phyloP scores from a whole-genome alignment of 140 eudicot species.

The Anethum foeniculum region DNA sequence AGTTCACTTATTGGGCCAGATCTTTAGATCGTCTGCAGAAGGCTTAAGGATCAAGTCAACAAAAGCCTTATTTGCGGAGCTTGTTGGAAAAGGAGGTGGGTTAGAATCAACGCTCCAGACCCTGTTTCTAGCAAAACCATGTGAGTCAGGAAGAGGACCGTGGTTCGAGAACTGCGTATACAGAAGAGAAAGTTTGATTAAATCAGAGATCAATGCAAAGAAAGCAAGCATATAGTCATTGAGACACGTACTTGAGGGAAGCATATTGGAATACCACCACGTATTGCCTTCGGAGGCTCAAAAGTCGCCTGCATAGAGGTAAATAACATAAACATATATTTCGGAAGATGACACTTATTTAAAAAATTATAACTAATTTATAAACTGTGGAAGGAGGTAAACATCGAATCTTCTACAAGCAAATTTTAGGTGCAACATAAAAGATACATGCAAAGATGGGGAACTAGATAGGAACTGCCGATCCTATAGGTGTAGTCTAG shows the following conservation, averaged over 20 bases:
- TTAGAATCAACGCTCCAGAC: slow-evolving; percentile 60
- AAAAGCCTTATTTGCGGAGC: slow-evolving; percentile 40
- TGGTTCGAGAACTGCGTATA: slow-evolving; percentile 27
- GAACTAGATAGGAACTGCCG: neutral
- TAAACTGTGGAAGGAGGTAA: neutral
- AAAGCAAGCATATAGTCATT: slow-evolving; percentile 8
- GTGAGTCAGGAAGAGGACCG: slow-evolving; percentile 62
- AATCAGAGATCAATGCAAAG: slow-evolving; percentile 3
- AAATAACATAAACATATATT: slow-evolving; percentile 11
- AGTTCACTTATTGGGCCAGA: slow-evolving; percentile 76
- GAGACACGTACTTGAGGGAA: slow-evolving; percentile 79
- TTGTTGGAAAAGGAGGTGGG: slow-evolving; percentile 57
- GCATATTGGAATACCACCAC: slow-evolving; percentile 97
- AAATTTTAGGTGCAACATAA: neutral
- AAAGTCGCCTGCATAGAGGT: slow-evolving; percentile 56
- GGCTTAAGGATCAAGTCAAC: slow-evolving; percentile 84
- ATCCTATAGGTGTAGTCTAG: neutral
- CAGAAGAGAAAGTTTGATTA: neutral
- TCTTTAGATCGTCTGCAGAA: slow-evolving; percentile 73
- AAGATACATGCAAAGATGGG: neutral
- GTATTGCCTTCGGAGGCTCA: slow-evolving; percentile 83
- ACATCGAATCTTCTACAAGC: neutral
- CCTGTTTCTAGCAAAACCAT: slow-evolving; percentile 93
- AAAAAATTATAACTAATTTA: neutral
- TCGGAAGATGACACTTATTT: too few relatives aligned